Evolutionary conservation across 352 stramenopile species (phyloP).

Genomic region (Phytophthora pisi): DNA sequence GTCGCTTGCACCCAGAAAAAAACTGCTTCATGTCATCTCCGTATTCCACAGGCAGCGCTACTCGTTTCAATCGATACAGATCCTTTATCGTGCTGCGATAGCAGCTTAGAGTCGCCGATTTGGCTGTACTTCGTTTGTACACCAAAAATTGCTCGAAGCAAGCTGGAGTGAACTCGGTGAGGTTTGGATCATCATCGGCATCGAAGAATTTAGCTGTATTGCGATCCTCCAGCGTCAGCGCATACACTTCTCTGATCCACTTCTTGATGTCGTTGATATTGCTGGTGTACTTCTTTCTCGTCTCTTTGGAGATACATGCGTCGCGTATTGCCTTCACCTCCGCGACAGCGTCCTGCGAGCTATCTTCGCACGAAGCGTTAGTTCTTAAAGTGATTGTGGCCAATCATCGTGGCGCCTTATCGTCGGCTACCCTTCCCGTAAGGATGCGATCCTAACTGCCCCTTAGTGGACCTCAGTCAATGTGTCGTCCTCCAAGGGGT

Average conservation of each 20-base stretch:
- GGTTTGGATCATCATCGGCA: not conserved
- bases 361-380: not conserved
- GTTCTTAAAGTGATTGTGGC: not conserved
- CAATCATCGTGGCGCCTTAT: conserved; percentile 2
- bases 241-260: not conserved
- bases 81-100: conserved; percentile 18
- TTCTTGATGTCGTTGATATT: conserved; percentile 11
- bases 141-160: conserved; percentile 4
- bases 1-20: conserved; percentile 12
- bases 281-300: conserved; percentile 4
- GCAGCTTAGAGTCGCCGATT: conserved; percentile 1
- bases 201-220: conserved; percentile 3
- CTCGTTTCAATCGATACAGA: conserved; percentile 4
- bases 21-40: conserved; percentile 24
- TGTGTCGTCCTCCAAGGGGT: no score
- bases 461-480: no score
- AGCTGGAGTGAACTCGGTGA: conserved; percentile 6
- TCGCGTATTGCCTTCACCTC: conserved; percentile 2
- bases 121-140: conserved; percentile 1
- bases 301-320: conserved; percentile 7
- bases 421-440: not conserved
- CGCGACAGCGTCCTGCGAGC: not conserved
- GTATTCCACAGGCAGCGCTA: conserved; percentile 19
- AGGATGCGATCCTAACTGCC: no score
- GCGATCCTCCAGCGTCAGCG: not conserved